These are phyloP conservation scores for Lachnellula cervina DNA, from an alignment of 2,329 filamentous ascomycete genomes.

Conservation along the genomic window DNA sequence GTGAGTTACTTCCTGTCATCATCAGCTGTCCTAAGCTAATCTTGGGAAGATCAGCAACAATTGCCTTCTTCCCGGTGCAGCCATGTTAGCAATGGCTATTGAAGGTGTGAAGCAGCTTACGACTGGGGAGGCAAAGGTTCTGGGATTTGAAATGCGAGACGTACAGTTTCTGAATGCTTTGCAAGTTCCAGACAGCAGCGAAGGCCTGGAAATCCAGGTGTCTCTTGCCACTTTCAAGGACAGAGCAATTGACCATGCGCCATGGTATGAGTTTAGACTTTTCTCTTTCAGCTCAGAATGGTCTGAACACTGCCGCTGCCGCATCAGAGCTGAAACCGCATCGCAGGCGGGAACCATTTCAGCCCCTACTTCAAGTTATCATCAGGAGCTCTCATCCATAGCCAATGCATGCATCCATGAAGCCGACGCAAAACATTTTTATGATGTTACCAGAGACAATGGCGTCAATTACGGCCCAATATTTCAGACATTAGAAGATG, in stretches of 20 bases:
- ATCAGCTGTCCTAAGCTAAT: no score
- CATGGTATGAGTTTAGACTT: background rate
- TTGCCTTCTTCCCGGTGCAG: background rate
- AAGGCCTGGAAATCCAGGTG: background rate
- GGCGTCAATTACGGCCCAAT: background rate
- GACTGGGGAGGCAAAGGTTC: background rate
- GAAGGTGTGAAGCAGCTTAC: background rate
- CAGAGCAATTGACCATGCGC: background rate
- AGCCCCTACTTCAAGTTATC: background rate
- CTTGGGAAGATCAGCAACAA: no score
- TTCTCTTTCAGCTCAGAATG: background rate
- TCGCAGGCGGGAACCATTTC: background rate
- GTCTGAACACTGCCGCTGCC: background rate
- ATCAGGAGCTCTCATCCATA: background rate
- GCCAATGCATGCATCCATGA: background rate
- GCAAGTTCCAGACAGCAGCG: background rate
- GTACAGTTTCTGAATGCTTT: background rate
- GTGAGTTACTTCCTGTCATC: no score
- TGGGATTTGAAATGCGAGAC: background rate
- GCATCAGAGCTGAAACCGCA: background rate
- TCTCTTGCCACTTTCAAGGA: background rate
- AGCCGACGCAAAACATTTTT: background rate
- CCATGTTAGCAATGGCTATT: background rate
- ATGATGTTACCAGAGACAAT: background rate
- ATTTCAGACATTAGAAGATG: background rate